phyloP scores from a whole-genome alignment of 1,139 yeast genomes.

The Starmera stellimalicola region DNA sequence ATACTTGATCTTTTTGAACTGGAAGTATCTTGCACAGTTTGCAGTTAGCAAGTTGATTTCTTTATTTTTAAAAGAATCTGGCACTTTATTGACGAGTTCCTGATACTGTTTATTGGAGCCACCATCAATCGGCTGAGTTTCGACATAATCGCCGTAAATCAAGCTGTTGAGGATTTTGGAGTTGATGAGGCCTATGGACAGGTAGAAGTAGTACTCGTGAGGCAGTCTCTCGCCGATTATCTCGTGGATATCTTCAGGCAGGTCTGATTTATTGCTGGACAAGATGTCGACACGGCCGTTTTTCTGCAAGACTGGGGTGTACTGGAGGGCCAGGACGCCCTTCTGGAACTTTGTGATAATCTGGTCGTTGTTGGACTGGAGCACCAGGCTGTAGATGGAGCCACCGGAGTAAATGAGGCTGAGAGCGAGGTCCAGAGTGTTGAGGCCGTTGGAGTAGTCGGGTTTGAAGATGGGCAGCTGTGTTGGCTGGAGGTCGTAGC shows the following conservation, averaged over 20 bases:
- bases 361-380: slow-evolving; percentile 17
- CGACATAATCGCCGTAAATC: slow-evolving; percentile 52
- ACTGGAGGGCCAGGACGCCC: slow-evolving; percentile 43
- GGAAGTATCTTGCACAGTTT: slow-evolving; percentile 76
- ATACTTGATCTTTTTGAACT: slow-evolving; percentile 56
- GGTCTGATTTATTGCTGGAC: slow-evolving; percentile 19
- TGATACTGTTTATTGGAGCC: slow-evolving; percentile 51
- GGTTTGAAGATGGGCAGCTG: slow-evolving; percentile 41
- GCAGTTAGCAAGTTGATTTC: slow-evolving; percentile 64
- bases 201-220: slow-evolving; percentile 75
- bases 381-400: slow-evolving; percentile 31
- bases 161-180: slow-evolving; percentile 60
- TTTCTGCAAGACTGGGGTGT: slow-evolving; percentile 61
- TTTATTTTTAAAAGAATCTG: slow-evolving; percentile 41
- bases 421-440: slow-evolving; percentile 23
- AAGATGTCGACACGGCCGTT: slow-evolving; percentile 64
- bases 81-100: slow-evolving; percentile 39
- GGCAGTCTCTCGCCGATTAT: slow-evolving; percentile 82
- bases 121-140: slow-evolving; percentile 67
- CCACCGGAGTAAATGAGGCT: slow-evolving; percentile 36
- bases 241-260: slow-evolving; percentile 74
- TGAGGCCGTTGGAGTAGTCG: slow-evolving; percentile 25
- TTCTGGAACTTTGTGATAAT: slow-evolving; percentile 35
- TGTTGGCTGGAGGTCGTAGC: slow-evolving; percentile 66
- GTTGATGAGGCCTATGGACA: slow-evolving; percentile 67